Conservation (phyloP, 2,329 filamentous ascomycete species). For the Colletotrichum gigasporum region DNA sequence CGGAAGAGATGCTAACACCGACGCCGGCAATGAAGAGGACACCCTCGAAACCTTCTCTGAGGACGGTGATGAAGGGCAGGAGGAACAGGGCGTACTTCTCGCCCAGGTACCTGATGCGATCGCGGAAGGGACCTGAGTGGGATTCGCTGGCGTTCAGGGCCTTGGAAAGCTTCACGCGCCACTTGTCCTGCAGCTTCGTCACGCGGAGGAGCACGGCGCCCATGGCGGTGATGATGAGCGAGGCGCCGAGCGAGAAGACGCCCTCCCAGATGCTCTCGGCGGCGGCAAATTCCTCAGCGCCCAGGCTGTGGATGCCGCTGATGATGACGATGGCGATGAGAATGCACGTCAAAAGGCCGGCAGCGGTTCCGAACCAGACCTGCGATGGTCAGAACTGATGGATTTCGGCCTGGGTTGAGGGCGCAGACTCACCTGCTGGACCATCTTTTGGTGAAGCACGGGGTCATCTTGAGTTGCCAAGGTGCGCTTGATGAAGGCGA, state of each 20-base stretch:
- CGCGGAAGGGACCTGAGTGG: constrained; percentile 12
- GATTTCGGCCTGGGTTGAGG: constrained; percentile 6
- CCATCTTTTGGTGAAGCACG: constrained; percentile 62
- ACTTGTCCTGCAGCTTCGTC: constrained; percentile 73
- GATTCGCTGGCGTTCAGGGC: constrained; percentile 48
- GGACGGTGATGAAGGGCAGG: constrained; percentile 80
- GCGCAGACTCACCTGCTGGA: constrained; percentile 53
- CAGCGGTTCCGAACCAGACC: constrained; percentile 63
- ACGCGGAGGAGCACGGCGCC: constrained; percentile 72
- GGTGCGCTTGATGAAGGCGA: constrained; percentile 73
- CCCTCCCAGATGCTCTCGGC: constrained; percentile 76
- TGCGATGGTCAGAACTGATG: constrained; percentile 38
- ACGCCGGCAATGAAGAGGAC: constrained; percentile 85
- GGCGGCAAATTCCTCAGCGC: constrained; percentile 62
- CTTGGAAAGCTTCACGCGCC: constrained; percentile 70
- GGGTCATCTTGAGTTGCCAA: constrained; percentile 63
- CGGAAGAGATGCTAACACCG: constrained; percentile 72
- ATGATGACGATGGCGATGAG: constrained; percentile 33
- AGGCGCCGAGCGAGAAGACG: constrained; percentile 67
- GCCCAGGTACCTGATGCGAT: constrained; percentile 36
- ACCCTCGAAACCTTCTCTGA: constrained; percentile 80
- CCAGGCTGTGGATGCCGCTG: constrained; percentile 58
- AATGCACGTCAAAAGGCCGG: constrained; percentile 31
- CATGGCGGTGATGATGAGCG: constrained; percentile 72
- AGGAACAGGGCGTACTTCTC: constrained; percentile 83